These are phyloP conservation scores for Hymenoscyphus linearis DNA, from an alignment of 2,329 filamentous ascomycete species.

Conservation along the genomic window DNA sequence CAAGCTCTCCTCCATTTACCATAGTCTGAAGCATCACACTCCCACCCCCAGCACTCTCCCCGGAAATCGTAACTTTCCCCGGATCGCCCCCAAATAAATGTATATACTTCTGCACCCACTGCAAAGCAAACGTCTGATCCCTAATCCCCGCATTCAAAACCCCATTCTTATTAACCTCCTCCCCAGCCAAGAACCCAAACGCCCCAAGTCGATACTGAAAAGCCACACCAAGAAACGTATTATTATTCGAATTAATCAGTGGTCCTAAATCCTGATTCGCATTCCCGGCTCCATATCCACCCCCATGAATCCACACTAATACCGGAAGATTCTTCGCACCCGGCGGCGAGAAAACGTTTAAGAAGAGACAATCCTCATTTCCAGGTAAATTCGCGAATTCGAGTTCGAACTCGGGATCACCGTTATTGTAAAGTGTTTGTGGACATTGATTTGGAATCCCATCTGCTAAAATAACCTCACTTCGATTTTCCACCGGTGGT, in stretches of 20 bases:
- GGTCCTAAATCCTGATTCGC: constrained; percentile 34
- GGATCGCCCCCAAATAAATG: constrained; percentile 48
- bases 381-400: neutral
- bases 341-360: constrained; percentile 41
- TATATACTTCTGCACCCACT: constrained; percentile 51
- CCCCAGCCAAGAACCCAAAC: constrained; percentile 32
- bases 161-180: constrained; percentile 33
- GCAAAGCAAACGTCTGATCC: constrained; percentile 49
- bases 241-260: constrained; percentile 43
- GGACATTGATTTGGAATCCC: constrained; percentile 10
- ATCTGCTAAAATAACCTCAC: constrained; percentile 28
- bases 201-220: constrained; percentile 46
- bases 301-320: constrained; percentile 46
- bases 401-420: neutral
- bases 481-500: constrained; percentile 29
- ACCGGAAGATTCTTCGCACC: constrained; percentile 38
- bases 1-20: constrained; percentile 37
- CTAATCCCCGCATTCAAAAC: constrained; percentile 44
- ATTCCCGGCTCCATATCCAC: constrained; percentile 39
- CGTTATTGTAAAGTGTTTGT: constrained; percentile 6
- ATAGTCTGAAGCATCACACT: constrained; percentile 50
- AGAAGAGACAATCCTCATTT: constrained; percentile 36
- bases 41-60: constrained; percentile 45
- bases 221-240: constrained; percentile 42
- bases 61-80: constrained; percentile 43